These are phyloP conservation scores for Termitomyces sp. DNA, from an alignment of 768 basidiomycete genomes.

Conservation along the genomic window DNA sequence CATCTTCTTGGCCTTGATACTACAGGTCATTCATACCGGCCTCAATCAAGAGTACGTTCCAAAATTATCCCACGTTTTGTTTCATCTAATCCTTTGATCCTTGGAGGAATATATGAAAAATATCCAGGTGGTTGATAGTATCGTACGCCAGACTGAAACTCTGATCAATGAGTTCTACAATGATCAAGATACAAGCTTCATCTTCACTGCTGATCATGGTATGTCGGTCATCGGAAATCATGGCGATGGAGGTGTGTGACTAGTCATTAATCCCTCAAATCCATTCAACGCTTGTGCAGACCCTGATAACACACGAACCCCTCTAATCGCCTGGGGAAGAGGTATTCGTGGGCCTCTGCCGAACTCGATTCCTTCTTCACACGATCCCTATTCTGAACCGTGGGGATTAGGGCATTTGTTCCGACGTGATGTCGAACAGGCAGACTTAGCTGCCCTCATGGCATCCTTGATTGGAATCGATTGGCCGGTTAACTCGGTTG, in stretches of 20 bases:
- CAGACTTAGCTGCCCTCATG: slow-evolving; percentile 78
- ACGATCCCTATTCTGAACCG: slow-evolving; percentile 62
- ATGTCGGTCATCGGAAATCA: slow-evolving; percentile 89
- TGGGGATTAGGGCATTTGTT: slow-evolving; percentile 58
- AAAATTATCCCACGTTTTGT: background rate
- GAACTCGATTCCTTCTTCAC: slow-evolving; percentile 51
- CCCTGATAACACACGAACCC: slow-evolving; percentile 85
- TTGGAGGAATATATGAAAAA: slow-evolving; percentile 81
- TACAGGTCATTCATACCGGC: slow-evolving; percentile 82
- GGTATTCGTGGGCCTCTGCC: slow-evolving; percentile 69
- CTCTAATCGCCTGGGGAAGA: slow-evolving; percentile 77
- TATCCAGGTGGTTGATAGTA: slow-evolving; percentile 71
- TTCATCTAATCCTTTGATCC: background rate
- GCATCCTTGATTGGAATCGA: slow-evolving; percentile 63
- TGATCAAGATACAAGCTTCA: slow-evolving; percentile 64
- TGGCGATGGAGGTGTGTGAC: slow-evolving; percentile 70
- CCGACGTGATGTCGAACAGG: slow-evolving; percentile 78
- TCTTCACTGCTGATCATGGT: slow-evolving; percentile 88
- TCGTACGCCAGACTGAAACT: slow-evolving; percentile 62
- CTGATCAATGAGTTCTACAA: slow-evolving; percentile 60
- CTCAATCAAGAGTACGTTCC: slow-evolving; percentile 59
- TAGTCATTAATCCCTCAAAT: background rate
- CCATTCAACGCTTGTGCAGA: slow-evolving; percentile 37
- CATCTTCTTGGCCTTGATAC: slow-evolving; percentile 84
- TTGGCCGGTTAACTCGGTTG: slow-evolving; percentile 82